Base-by-base conservation (phyloP, 805 yeast genomes). In the Candida railenensis region DNA sequence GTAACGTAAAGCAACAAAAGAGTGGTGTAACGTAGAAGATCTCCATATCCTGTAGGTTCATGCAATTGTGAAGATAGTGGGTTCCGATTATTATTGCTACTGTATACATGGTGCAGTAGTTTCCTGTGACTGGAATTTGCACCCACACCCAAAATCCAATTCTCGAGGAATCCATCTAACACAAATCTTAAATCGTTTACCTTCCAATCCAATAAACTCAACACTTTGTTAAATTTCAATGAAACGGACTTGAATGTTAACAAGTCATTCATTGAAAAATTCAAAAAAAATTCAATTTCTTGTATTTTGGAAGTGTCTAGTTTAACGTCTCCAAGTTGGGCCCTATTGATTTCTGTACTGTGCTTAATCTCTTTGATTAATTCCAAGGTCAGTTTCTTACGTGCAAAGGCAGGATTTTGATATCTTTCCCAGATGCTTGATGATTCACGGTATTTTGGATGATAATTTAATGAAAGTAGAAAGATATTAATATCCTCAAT, bases 401-500 rank as follows among this genome's bases (percentile, higher is more conserved):
- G 55, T 37, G 46, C 37, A 49, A 22, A 45, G 43, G n/a, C 47
- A 37, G 20, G 21, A 22, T 8, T 37, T 28, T 12, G 47, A 21
- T 19, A 50, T 53, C 40, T 37, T 33, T 44, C 16, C 48, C 38
- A 46, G 38, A 47, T 15, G 16, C 30, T 30, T 12, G 20, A 28
- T 18, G 22, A 11, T n/a, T 18, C 33, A 19, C 19, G 3, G 44
- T 44, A 30, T 51, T 53, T 48, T 50, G 61, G 45, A 51, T 68
- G 81, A 37, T 65, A 59, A 4, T 65, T 48, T 3, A 82, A 50
- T n/a, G 71, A 59, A 16, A 71, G 62, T 12, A 86, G 56, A 32
- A 82, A 65, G 5, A 74, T 51, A 52, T 84, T 84, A 32, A 84
- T 51, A 32, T 68, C 63, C 33, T 74, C 71, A 18, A 81, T 58